Evolutionary conservation across 2,329 filamentous ascomycete genomes (phyloP).

Genomic region (Pseudocercospora ulei): DNA sequence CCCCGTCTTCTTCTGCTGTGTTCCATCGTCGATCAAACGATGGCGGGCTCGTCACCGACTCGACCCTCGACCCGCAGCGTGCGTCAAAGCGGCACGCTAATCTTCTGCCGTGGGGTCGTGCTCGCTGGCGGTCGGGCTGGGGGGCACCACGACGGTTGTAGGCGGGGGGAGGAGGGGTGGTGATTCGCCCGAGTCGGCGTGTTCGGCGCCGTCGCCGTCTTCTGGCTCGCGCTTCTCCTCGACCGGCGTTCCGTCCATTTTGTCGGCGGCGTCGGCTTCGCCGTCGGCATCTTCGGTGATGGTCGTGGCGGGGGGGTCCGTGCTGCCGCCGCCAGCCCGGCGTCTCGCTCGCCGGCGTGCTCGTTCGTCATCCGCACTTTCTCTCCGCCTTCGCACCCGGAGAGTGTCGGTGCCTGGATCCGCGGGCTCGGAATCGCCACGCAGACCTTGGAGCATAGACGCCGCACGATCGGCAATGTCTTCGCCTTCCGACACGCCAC

Average conservation of each 20-base stretch:
- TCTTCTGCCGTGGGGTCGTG: not conserved
- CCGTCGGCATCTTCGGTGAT: constrained; percentile 30
- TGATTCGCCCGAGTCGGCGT: constrained; percentile 5
- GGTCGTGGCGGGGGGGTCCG: constrained; percentile 31
- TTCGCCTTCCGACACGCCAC: constrained; percentile 44
- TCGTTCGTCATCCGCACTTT: constrained; percentile 71
- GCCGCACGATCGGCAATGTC: constrained; percentile 81
- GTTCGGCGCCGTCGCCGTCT: not conserved
- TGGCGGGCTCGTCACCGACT: not conserved
- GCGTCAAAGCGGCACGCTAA: constrained; percentile 5
- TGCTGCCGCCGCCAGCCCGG: constrained; percentile 29
- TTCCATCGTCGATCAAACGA: not conserved
- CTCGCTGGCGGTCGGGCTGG: constrained; percentile 12
- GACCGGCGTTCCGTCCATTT: constrained; percentile 5
- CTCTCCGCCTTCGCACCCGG: constrained; percentile 54
- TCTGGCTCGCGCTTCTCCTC: constrained; percentile 4
- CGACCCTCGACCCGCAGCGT: not conserved
- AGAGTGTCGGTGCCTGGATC: constrained; percentile 32
- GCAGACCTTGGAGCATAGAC: constrained; percentile 71
- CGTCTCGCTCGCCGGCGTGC: constrained; percentile 54
- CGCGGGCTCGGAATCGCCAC: constrained; percentile 47
- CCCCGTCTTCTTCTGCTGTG: constrained; percentile 10
- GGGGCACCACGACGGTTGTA: constrained; percentile 14
- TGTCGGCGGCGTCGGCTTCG: constrained; percentile 7
- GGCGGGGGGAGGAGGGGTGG: constrained; percentile 4